Evolutionary conservation across 106 monocot species (phyloP), one percentile per base, ranked within the genome.

Genomic region (Agapanthus africanus): DNA sequence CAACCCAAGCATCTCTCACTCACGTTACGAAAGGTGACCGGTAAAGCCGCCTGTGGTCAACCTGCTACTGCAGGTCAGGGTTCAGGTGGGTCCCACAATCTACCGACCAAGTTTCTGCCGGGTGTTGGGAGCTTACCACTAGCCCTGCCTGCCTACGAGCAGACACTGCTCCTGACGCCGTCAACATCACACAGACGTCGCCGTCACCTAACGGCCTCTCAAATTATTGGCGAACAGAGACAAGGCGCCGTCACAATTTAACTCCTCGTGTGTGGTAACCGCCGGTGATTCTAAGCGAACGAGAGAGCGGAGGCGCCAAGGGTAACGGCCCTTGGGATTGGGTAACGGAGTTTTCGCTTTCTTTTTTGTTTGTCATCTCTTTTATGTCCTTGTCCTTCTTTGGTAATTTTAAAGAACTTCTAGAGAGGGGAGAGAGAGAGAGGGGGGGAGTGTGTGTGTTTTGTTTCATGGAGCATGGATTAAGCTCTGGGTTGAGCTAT

Each of bases 381-480:
- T 61, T 35, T 34, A 61, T 61, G 13, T 1, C 11, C 4, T 19
- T n/a, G 3, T 26, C 52, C 51, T 52, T 69, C 11, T 9, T 16
- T 16, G 35, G 33, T 35, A 61, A 61, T 59, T 30, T 59, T 1
- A 59, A 35, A 35, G 33, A 61, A 34, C 1, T 35, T 61, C 11
- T 28, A 61, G 33, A 61, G 60, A 61, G 60, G 19, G 33, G 60
- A 61, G 33, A 61, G 30, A 31, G 30, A 31, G 30, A 59, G 57
- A 19, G 60, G 27, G 54, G 27, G 54, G 27, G 60, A 60, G 60
- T 60, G 11, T 19, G 21, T 61, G 14, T 0, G 35, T 35, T 30
- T 34, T 28, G 7, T 68, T 69, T 30, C 34, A 70, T 70, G 70
- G 70, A 37, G 26, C 56, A 38, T 38, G 70, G 36, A 32, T 70